These are phyloP conservation scores for Phytopythium delawarense DNA, from an alignment of 352 stramenopile genomes.

Conservation along the genomic window DNA sequence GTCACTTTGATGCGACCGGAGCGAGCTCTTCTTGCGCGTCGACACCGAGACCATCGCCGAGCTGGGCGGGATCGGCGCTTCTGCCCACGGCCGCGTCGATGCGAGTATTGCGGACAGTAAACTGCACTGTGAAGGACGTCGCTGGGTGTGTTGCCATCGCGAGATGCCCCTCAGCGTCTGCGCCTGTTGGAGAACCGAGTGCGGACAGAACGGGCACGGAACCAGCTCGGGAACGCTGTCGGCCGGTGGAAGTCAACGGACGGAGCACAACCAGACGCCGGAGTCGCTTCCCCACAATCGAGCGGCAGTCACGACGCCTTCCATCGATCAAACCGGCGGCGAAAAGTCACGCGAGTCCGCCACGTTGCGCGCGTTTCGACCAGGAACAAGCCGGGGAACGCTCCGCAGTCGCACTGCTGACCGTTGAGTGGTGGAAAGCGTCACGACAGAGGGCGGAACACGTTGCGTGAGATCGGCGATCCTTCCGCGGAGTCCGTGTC, in stretches of 20 bases:
- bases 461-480: neutral
- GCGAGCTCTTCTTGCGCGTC: slow-evolving; percentile 8
- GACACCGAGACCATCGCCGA: neutral
- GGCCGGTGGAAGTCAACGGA: neutral
- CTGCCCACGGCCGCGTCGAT: neutral
- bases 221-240: neutral
- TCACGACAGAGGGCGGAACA: neutral
- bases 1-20: neutral
- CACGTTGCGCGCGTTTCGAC: neutral
- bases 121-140: neutral
- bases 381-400: neutral
- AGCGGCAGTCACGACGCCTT: neutral
- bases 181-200: neutral
- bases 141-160: neutral
- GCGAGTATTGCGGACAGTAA: neutral
- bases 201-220: slow-evolving; percentile 1
- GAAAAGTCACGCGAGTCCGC: neutral
- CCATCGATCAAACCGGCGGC: neutral
- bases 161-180: neutral
- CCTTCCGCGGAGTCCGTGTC: neutral
- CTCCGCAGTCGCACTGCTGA: neutral
- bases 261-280: neutral
- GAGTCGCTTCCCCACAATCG: neutral
- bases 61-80: neutral
- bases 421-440: neutral